Conservation (phyloP, 1,284 basidiomycete species). For the Austroboletus novae-zelandiae region DNA sequence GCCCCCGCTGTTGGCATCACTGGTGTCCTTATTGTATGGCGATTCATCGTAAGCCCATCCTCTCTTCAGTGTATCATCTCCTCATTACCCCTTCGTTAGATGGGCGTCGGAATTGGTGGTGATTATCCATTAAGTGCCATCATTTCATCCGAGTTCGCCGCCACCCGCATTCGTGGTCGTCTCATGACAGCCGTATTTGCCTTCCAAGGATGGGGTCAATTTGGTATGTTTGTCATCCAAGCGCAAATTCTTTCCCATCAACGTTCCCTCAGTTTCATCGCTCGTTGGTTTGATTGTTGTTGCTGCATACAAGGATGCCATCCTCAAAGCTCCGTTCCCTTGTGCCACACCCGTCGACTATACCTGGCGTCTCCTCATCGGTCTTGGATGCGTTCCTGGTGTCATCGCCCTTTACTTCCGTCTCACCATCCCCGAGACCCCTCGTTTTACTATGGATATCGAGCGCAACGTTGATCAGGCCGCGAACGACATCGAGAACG, state of each 20-base stretch:
- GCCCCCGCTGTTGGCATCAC: constrained; percentile 54
- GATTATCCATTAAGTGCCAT: constrained; percentile 48
- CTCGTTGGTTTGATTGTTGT: constrained; percentile 55
- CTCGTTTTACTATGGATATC: constrained; percentile 69
- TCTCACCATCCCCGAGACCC: constrained; percentile 51
- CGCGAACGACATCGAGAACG: constrained; percentile 48
- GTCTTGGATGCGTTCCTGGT: constrained; percentile 48
- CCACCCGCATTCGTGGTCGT: constrained; percentile 50
- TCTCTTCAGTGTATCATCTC: not conserved
- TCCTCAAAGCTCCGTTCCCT: constrained; percentile 28
- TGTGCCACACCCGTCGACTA: constrained; percentile 44
- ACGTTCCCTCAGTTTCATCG: constrained; percentile 37
- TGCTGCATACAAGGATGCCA: constrained; percentile 48
- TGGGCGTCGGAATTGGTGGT: constrained; percentile 57
- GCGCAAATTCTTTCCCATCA: constrained; percentile 7
- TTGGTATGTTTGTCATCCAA: constrained; percentile 36
- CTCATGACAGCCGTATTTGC: constrained; percentile 55
- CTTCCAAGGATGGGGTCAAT: constrained; percentile 50
- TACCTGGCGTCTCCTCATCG: constrained; percentile 47
- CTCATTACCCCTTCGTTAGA: constrained; percentile 24
- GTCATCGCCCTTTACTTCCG: constrained; percentile 50
- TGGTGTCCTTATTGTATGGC: constrained; percentile 54
- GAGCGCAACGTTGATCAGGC: constrained; percentile 59
- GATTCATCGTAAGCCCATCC: constrained; percentile 37
- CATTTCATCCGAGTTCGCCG: constrained; percentile 57